These are phyloP conservation scores for Cyberlindnera sargentensis DNA, from an alignment of 805 yeast species.

Conservation along the genomic window DNA sequence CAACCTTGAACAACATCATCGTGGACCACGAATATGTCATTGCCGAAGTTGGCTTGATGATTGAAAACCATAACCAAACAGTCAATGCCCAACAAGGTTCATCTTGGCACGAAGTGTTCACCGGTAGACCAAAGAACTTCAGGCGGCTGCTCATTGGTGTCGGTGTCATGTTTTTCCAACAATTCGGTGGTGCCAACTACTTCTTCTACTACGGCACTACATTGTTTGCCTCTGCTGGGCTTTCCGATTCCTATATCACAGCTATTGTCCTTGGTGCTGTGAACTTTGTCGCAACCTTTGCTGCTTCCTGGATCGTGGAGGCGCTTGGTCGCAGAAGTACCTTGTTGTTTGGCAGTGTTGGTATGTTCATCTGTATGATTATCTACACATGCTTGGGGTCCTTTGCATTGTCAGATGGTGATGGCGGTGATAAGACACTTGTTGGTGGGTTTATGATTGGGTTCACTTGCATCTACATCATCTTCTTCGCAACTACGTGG, in stretches of 20 bases:
- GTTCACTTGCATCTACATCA: slow-evolving; percentile 56
- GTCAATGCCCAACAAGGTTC: slow-evolving; percentile 37
- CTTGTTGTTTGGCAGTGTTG: slow-evolving; percentile 41
- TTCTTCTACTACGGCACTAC: slow-evolving; percentile 62
- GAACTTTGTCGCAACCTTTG: slow-evolving; percentile 48
- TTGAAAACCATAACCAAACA: slow-evolving; percentile 39
- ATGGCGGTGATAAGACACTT: slow-evolving; percentile 34
- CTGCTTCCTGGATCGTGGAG: slow-evolving; percentile 47
- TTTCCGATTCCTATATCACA: slow-evolving; percentile 50
- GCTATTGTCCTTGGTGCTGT: slow-evolving; percentile 52
- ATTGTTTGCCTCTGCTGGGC: slow-evolving; percentile 52
- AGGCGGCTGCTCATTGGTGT: slow-evolving; percentile 52
- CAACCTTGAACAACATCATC: slow-evolving; percentile 43
- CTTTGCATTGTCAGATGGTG: slow-evolving; percentile 32
- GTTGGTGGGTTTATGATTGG: slow-evolving; percentile 58
- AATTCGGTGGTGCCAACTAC: slow-evolving; percentile 57
- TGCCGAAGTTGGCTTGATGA: slow-evolving; percentile 40
- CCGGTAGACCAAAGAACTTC: slow-evolving; percentile 50
- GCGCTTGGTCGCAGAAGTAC: slow-evolving; percentile 47
- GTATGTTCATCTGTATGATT: slow-evolving; percentile 50
- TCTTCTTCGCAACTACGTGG: slow-evolving; percentile 70
- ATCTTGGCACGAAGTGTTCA: slow-evolving; percentile 48
- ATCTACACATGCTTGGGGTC: slow-evolving; percentile 58
- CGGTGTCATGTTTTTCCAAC: slow-evolving; percentile 53
- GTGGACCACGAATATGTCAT: slow-evolving; percentile 40